phyloP scores from a whole-genome alignment of 768 basidiomycete species.

The Pholiota microspora region DNA sequence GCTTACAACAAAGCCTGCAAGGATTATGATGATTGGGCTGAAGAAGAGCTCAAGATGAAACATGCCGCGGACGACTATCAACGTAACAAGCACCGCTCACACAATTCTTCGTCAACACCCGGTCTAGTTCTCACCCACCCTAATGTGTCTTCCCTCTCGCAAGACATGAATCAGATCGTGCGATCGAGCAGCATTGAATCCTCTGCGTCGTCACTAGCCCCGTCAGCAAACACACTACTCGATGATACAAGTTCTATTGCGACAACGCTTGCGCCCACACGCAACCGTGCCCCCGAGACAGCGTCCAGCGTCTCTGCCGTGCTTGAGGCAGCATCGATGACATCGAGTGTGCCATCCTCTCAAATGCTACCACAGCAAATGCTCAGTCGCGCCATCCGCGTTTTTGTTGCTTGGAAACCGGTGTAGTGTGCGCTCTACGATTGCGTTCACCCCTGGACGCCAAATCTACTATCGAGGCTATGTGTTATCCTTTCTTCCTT shows the following conservation, averaged over 20 bases:
- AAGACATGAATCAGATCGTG: conserved; percentile 6
- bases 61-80: not conserved
- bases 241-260: not conserved
- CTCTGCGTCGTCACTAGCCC: conserved; percentile 6
- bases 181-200: conserved; percentile 15
- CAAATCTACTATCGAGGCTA: too few species aligned
- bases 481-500: not conserved
- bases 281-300: not conserved
- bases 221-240: not conserved
- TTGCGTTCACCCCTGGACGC: too few species aligned
- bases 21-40: conserved; percentile 53
- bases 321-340: not conserved
- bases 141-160: conserved; percentile 1
- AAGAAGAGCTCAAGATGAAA: conserved; percentile 24
- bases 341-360: conserved; percentile 1
- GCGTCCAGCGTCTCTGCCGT: not conserved
- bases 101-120: conserved; percentile 13
- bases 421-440: too few species aligned
- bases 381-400: conserved; percentile 36
- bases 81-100: not conserved
- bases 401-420: conserved; percentile 23
- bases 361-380: conserved; percentile 30
- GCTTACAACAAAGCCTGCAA: conserved; percentile 56
- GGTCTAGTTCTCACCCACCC: conserved; percentile 12
- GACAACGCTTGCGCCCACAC: not conserved